These are phyloP conservation scores for Coniochaeta pulveracea DNA, from an alignment of 2,329 filamentous ascomycete genomes.

Conservation along the genomic window DNA sequence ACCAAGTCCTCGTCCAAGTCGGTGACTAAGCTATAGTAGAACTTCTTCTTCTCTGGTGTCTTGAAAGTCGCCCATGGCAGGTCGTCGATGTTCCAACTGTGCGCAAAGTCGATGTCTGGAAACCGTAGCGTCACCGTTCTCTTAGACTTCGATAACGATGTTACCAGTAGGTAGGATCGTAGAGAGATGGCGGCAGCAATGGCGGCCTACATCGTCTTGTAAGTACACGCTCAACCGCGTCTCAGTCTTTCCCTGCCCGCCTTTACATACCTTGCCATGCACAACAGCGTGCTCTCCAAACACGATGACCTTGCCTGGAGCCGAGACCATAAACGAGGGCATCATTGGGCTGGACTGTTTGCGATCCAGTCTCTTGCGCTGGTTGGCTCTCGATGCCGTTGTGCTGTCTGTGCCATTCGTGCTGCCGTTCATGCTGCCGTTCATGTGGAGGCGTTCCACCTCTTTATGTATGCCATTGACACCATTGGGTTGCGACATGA, in stretches of 20 bases:
- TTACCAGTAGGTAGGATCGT: conserved; percentile 92
- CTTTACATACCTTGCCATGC: conserved; percentile 69
- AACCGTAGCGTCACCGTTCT: conserved; percentile 82
- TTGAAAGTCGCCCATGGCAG: conserved; percentile 81
- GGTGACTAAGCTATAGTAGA: conserved; percentile 84
- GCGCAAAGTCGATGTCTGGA: conserved; percentile 77
- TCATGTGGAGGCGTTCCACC: conserved; percentile 12
- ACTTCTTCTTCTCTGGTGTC: conserved; percentile 77
- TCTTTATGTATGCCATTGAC: conserved; percentile 11
- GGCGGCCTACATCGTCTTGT: conserved; percentile 71
- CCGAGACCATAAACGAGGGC: conserved; percentile 94
- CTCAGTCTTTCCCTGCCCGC: too few relatives aligned
- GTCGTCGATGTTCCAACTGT: conserved; percentile 90
- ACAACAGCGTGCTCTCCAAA: conserved; percentile 98
- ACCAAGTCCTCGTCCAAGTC: conserved; percentile 74
- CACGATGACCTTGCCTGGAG: conserved; percentile 95
- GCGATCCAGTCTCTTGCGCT: conserved; percentile 32
- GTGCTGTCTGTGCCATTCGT: conserved; percentile 20
- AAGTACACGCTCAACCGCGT: too few relatives aligned
- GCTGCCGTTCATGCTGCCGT: conserved; percentile 16
- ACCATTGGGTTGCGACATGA: conserved; percentile 12
- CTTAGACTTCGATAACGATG: conserved; percentile 83
- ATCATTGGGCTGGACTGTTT: conserved; percentile 57
- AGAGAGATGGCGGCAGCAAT: conserved; percentile 93
- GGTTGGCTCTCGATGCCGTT: conserved; percentile 15